These are phyloP conservation scores for Fonsecaea erecta DNA, from an alignment of 2,329 filamentous ascomycete species.

Conservation along the genomic window DNA sequence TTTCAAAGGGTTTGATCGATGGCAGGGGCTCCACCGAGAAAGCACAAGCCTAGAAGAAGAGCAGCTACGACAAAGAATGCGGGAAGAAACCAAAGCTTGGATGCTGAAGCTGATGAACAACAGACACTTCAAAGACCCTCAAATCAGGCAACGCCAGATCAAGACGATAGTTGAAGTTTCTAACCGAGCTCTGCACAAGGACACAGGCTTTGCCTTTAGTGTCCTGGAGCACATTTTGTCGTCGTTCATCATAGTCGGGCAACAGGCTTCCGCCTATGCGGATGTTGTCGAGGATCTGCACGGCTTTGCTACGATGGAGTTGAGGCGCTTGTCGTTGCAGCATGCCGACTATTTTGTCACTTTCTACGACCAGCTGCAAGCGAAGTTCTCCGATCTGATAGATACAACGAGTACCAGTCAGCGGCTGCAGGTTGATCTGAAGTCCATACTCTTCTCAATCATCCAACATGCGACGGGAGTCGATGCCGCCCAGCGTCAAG, in stretches of 20 bases:
- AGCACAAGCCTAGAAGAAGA: constrained; percentile 53
- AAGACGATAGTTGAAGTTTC: constrained; percentile 85
- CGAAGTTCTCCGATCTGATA: constrained; percentile 79
- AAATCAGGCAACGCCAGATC: constrained; percentile 79
- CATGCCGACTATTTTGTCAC: constrained; percentile 89
- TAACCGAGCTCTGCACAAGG: constrained; percentile 76
- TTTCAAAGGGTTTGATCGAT: constrained; percentile 85
- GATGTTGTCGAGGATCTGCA: constrained; percentile 91
- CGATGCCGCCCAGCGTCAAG: constrained; percentile 70
- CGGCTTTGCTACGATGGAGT: constrained; percentile 79
- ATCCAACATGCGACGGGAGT: constrained; percentile 83
- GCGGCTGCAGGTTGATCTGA: constrained; percentile 82
- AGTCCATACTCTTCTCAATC: constrained; percentile 91
- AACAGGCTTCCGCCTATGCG: constrained; percentile 73
- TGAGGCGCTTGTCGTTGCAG: constrained; percentile 84
- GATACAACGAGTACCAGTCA: constrained; percentile 75
- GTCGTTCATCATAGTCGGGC: constrained; percentile 74
- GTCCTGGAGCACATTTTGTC: constrained; percentile 90
- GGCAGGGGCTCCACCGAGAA: constrained; percentile 62
- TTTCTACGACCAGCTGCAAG: constrained; percentile 85
- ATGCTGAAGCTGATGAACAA: constrained; percentile 46
- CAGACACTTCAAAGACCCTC: constrained; percentile 67
- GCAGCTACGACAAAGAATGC: constrained; percentile 46
- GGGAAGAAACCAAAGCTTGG: constrained; percentile 49
- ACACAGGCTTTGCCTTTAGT: constrained; percentile 80